A percentile compares a stretch with the other conserved stretches of the same genome.
These are phyloP conservation scores for Lactarius indigo DNA, from an alignment of 768 basidiomycete species.

Conservation along the genomic window DNA sequence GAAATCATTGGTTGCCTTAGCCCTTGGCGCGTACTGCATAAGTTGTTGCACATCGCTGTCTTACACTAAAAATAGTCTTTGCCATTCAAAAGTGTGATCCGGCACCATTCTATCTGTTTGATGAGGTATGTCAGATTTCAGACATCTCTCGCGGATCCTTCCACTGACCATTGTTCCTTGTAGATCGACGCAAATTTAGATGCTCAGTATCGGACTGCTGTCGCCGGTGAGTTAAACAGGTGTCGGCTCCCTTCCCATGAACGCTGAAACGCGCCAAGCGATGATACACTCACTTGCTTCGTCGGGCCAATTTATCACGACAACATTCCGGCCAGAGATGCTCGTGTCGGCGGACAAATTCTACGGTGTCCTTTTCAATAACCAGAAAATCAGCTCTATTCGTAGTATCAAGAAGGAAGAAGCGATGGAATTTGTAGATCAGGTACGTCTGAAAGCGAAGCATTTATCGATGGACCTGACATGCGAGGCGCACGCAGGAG, in stretches of 20 bases:
- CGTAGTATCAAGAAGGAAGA: conserved; percentile 84
- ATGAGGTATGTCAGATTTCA: conserved; percentile 57
- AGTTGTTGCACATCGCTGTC: background rate
- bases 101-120: conserved; percentile 98
- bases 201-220: conserved; percentile 95
- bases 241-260: background rate
- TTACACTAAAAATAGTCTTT: conserved; percentile 60
- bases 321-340: conserved; percentile 98
- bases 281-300: conserved; percentile 93
- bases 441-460: conserved; percentile 41
- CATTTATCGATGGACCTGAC: background rate
- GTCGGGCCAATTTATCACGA: conserved; percentile 94
- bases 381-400: conserved; percentile 91
- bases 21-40: conserved; percentile 55
- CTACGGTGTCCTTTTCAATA: conserved; percentile 95
- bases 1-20: conserved; percentile 93
- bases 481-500: conserved; percentile 35
- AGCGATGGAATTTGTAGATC: conserved; percentile 93
- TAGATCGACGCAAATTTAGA: conserved; percentile 97
- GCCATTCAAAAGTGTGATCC: conserved; percentile 99
- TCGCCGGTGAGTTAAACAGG: conserved; percentile 57
- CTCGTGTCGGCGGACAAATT: conserved; percentile 93
- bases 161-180: background rate
- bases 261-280: conserved; percentile 37
- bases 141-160: background rate